Percentiles rank a stretch among this genome's conserved stretches.
Evolutionary conservation across 1,284 basidiomycete genomes (phyloP).

Genomic region (Leccinum pallidistipes): DNA sequence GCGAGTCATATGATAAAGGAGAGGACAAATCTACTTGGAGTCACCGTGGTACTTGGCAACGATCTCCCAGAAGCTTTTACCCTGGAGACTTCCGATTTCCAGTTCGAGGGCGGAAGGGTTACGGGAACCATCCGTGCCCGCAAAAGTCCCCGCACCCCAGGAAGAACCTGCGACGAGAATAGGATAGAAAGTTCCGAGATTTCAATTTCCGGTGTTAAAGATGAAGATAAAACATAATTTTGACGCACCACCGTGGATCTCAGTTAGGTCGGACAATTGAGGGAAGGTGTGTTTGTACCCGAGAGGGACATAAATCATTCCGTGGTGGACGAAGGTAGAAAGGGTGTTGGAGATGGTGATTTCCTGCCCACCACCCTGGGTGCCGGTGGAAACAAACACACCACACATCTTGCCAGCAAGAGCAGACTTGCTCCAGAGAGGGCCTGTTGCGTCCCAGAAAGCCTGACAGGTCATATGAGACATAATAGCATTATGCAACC

Average conservation of each 20-base stretch:
- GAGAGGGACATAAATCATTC: slow-evolving; percentile 76
- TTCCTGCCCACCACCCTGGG: slow-evolving; percentile 75
- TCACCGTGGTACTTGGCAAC: slow-evolving; percentile 40
- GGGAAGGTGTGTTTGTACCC: slow-evolving; percentile 66
- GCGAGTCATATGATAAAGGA: background rate
- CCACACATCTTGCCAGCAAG: slow-evolving; percentile 82
- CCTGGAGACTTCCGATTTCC: slow-evolving; percentile 66
- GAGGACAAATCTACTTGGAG: slow-evolving; percentile 13
- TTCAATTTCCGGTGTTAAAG: background rate
- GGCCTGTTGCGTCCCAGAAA: slow-evolving; percentile 83
- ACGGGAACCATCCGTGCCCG: slow-evolving; percentile 62
- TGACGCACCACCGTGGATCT: slow-evolving; percentile 69
- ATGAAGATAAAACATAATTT: background rate
- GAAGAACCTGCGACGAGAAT: slow-evolving; percentile 48
- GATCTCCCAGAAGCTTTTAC: slow-evolving; percentile 54
- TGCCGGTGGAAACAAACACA: slow-evolving; percentile 68
- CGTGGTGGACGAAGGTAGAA: slow-evolving; percentile 81
- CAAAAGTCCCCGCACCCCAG: slow-evolving; percentile 77
- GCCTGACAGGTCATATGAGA: slow-evolving; percentile 40
- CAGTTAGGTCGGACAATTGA: slow-evolving; percentile 57
- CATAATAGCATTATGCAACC: background rate
- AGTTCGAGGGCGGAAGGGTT: slow-evolving; percentile 64
- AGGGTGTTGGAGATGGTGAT: slow-evolving; percentile 63
- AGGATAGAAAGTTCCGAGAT: background rate
- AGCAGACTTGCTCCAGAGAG: slow-evolving; percentile 70